Evolutionary conservation across 2,329 filamentous ascomycete species (phyloP).

Genomic region (Aspergillus sp.): DNA sequence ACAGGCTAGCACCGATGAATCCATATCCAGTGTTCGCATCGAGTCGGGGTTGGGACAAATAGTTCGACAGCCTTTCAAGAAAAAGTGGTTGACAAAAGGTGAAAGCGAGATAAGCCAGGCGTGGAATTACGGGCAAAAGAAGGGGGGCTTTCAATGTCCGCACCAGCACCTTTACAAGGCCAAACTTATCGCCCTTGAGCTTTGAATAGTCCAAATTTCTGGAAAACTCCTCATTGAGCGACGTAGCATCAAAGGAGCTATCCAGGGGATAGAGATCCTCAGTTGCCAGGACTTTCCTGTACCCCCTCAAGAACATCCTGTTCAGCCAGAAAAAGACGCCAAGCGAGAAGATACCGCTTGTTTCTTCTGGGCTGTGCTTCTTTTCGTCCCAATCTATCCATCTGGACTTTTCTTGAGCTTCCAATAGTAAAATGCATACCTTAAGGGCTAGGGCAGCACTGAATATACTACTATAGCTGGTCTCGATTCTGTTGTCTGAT

Average conservation of each 20-base stretch:
- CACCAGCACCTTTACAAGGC: constrained; percentile 24
- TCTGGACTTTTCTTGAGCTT: constrained; percentile 26
- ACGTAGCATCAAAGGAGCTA: constrained; percentile 7
- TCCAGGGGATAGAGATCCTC: constrained; percentile 30
- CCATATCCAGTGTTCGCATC: constrained; percentile 24
- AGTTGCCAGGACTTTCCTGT: constrained; percentile 27
- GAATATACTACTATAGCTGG: constrained; percentile 4
- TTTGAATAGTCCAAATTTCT: constrained; percentile 12
- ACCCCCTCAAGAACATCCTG: constrained; percentile 33
- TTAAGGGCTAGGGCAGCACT: constrained; percentile 18
- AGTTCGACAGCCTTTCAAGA: constrained; percentile 24
- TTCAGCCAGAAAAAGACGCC: constrained; percentile 42
- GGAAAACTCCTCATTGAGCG: constrained; percentile 9
- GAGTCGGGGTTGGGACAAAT: constrained; percentile 7
- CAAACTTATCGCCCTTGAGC: constrained; percentile 9
- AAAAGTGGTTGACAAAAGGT: constrained; percentile 30
- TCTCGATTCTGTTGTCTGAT: constrained; percentile 4
- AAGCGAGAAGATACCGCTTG: constrained; percentile 35
- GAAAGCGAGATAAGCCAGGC: constrained; percentile 28
- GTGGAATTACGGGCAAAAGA: constrained; percentile 25
- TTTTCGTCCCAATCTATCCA: constrained; percentile 30
- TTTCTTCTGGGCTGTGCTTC: constrained; percentile 35
- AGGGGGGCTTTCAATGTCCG: constrained; percentile 27
- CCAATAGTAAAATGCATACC: constrained; percentile 17
- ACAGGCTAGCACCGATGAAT: constrained; percentile 24